Conservation (phyloP, 768 basidiomycete genomes). For the Collybia nuda region DNA sequence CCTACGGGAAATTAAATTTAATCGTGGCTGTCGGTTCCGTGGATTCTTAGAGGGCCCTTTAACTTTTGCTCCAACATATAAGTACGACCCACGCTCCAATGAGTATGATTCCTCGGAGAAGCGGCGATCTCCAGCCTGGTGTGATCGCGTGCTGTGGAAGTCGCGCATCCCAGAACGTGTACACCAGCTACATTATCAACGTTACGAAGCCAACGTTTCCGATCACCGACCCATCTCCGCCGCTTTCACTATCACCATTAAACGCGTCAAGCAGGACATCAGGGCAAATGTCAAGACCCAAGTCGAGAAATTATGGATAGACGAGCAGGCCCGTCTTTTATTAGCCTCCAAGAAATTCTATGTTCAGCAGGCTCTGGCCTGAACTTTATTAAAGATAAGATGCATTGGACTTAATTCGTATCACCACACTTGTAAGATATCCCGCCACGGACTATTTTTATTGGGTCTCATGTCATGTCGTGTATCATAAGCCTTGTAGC, state of each 20-base stretch:
- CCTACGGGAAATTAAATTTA: conserved; percentile 82
- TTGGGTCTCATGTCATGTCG: neutral
- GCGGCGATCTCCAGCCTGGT: conserved; percentile 90
- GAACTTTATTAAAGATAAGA: conserved; percentile 5
- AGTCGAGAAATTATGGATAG: conserved; percentile 56
- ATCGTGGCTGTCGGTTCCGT: conserved; percentile 85
- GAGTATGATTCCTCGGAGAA: conserved; percentile 91
- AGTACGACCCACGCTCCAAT: conserved; percentile 79
- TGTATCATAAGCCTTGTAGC: no score
- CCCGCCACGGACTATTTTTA: neutral
- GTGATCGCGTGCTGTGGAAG: conserved; percentile 89
- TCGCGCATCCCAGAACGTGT: conserved; percentile 58
- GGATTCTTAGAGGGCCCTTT: conserved; percentile 82
- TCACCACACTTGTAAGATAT: neutral
- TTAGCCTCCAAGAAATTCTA: conserved; percentile 41
- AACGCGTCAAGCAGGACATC: conserved; percentile 61
- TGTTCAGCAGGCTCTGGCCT: conserved; percentile 25
- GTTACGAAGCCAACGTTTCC: conserved; percentile 86
- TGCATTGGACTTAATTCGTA: neutral
- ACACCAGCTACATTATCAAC: conserved; percentile 63
- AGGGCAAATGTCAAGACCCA: conserved; percentile 56
- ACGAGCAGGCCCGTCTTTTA: conserved; percentile 42
- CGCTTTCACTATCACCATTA: conserved; percentile 72
- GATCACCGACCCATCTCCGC: conserved; percentile 91
- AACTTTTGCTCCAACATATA: conserved; percentile 89